Conservation (phyloP, 2,329 filamentous ascomycete species). For the Nemania serpens region DNA sequence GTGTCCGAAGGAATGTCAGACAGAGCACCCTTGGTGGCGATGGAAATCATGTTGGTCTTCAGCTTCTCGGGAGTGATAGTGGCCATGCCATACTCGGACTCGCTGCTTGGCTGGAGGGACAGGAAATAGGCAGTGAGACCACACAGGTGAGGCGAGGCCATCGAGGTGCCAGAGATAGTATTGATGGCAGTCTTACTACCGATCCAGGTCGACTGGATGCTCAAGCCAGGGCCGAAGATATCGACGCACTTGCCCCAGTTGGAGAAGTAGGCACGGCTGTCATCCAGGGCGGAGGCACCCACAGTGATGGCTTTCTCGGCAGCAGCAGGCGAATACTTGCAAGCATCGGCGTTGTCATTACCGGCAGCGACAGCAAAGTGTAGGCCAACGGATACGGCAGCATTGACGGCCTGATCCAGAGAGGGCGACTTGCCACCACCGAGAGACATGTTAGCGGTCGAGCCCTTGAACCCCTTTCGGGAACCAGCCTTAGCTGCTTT, state of each 20-base stretch:
- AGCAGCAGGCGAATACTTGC: conserved; percentile 97
- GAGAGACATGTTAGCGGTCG: conserved; percentile 98
- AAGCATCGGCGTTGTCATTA: conserved; percentile 98
- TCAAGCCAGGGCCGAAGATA: conserved; percentile 96
- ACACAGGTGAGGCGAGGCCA: conserved; percentile 96
- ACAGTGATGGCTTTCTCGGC: conserved; percentile 92
- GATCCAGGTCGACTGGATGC: conserved; percentile 98
- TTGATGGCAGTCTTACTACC: conserved; percentile 95
- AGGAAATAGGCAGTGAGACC: conserved; percentile 98
- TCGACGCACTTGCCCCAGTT: conserved; percentile 99
- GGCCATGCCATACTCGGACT: conserved; percentile 90
- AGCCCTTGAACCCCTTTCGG: conserved; percentile 98
- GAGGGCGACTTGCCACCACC: conserved; percentile 95
- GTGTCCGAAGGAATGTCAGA: conserved; percentile 84
- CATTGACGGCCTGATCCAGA: conserved; percentile 91
- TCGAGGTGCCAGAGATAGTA: conserved; percentile 98
- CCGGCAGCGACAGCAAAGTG: conserved; percentile 98
- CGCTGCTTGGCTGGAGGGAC: conserved; percentile 86
- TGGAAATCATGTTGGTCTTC: conserved; percentile 83
- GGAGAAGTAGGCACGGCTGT: conserved; percentile 99
- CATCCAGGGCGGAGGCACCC: conserved; percentile 88
- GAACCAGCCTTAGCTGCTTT: conserved; percentile 83
- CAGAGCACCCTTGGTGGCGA: conserved; percentile 80
- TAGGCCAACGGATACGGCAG: conserved; percentile 86
- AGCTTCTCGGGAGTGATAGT: conserved; percentile 91